These are phyloP conservation scores for Fusarium veterinarium DNA, from an alignment of 2,329 filamentous ascomycete species.

Conservation along the genomic window DNA sequence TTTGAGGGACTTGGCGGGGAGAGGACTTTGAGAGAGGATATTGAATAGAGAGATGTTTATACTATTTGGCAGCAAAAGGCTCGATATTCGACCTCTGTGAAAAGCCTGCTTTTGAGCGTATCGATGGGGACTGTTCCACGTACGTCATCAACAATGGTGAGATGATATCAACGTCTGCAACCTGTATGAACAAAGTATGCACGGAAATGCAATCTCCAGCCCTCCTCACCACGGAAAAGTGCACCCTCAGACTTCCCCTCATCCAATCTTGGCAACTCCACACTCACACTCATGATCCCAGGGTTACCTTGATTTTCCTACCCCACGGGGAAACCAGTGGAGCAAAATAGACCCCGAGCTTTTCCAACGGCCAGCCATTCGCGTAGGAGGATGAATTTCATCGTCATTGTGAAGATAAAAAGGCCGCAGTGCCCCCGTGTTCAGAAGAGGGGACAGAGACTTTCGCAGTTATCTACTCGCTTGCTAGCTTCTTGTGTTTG, in stretches of 20 bases:
- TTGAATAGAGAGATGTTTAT: too few relatives aligned
- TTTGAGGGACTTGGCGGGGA: neutral
- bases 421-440: neutral
- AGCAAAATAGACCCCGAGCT: constrained; percentile 2
- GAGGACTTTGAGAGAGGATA: fast-evolving
- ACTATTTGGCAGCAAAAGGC: too few relatives aligned
- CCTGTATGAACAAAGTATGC: neutral
- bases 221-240: constrained; percentile 1
- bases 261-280: constrained; percentile 32
- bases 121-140: fast-evolving
- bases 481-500: neutral
- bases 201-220: neutral
- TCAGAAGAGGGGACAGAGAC: neutral
- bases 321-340: constrained; percentile 41
- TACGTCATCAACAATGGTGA: neutral
- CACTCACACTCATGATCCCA: constrained; percentile 27
- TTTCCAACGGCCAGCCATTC: constrained; percentile 2
- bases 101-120: fast-evolving
- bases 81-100: fast-evolving
- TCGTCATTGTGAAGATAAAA: constrained; percentile 9
- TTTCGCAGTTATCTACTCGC: constrained; percentile 3
- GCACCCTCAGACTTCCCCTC: constrained; percentile 2
- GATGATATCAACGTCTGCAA: neutral
- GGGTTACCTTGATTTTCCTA: constrained; percentile 12
- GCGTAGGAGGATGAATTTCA: neutral